These are phyloP conservation scores for Amauroascus verrucosus DNA, from an alignment of 2,329 filamentous ascomycete species.

Conservation along the genomic window DNA sequence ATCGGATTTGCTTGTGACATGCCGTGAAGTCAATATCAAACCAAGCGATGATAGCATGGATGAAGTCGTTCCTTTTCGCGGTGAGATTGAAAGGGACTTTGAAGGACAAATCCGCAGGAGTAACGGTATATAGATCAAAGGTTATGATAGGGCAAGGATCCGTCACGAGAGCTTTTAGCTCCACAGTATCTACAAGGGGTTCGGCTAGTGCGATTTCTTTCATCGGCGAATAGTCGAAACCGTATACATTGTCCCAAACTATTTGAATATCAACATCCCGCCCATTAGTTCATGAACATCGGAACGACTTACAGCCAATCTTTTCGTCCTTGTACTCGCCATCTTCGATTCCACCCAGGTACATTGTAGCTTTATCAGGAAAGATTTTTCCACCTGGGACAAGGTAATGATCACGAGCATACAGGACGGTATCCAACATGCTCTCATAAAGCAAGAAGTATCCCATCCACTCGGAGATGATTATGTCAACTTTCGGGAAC, in stretches of 20 bases:
- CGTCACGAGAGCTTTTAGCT: constrained; percentile 92
- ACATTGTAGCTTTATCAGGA: constrained; percentile 97
- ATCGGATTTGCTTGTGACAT: constrained; percentile 95
- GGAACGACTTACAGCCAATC: constrained; percentile 72
- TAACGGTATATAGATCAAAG: constrained; percentile 89
- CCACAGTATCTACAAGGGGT: constrained; percentile 93
- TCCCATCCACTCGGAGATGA: constrained; percentile 99
- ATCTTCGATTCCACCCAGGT: constrained; percentile 92
- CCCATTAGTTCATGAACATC: neutral
- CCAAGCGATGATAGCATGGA: constrained; percentile 95
- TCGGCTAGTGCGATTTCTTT: constrained; percentile 90
- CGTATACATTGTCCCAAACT: constrained; percentile 99
- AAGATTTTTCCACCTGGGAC: constrained; percentile 83
- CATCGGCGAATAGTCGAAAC: constrained; percentile 90
- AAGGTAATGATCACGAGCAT: constrained; percentile 88
- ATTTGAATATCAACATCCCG: constrained; percentile 15
- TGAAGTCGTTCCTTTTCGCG: constrained; percentile 79
- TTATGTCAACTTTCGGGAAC: constrained; percentile 94
- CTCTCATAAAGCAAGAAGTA: constrained; percentile 98
- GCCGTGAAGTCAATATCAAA: constrained; percentile 98
- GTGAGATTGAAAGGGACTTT: constrained; percentile 63
- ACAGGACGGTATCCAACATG: constrained; percentile 97
- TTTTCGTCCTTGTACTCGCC: constrained; percentile 99
- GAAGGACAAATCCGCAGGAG: constrained; percentile 73
- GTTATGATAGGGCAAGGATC: constrained; percentile 77